phyloP scores from a whole-genome alignment of 257 asterid species.

The Paulownia fortunei region DNA sequence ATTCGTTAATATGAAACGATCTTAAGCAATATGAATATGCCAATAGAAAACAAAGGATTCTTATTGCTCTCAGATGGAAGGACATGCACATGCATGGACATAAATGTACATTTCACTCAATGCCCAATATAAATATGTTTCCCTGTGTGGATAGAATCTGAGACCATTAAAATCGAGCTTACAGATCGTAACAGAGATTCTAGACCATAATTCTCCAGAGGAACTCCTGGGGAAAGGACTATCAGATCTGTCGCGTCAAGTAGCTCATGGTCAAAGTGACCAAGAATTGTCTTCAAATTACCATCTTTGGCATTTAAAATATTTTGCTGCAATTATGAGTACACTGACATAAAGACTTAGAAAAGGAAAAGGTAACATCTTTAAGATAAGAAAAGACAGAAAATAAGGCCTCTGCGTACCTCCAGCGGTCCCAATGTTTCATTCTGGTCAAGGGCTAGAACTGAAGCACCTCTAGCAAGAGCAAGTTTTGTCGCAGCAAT shows the following conservation, averaged over 20 bases:
- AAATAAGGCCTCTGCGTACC: constrained; percentile 12
- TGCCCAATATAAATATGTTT: neutral
- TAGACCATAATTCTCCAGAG: constrained; percentile 40
- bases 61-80: constrained; percentile 3
- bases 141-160: neutral
- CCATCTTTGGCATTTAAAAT: constrained; percentile 27
- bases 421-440: constrained; percentile 28
- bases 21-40: neutral
- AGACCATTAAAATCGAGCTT: constrained; percentile 20
- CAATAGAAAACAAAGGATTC: neutral
- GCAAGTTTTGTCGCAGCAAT: constrained; percentile 40
- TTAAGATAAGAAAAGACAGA: neutral
- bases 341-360: neutral
- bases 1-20: neutral
- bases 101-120: neutral
- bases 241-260: constrained; percentile 33
- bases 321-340: constrained; percentile 30
- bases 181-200: constrained; percentile 38
- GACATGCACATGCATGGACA: neutral
- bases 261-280: constrained; percentile 34
- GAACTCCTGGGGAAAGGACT: constrained; percentile 51
- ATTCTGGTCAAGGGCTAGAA: constrained; percentile 46
- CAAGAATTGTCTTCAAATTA: constrained; percentile 38
- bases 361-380: neutral
- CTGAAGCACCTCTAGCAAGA: constrained; percentile 59